Evolutionary conservation across 306 rosid genomes (phyloP).

Genomic region (Lathyrus sativus): DNA sequence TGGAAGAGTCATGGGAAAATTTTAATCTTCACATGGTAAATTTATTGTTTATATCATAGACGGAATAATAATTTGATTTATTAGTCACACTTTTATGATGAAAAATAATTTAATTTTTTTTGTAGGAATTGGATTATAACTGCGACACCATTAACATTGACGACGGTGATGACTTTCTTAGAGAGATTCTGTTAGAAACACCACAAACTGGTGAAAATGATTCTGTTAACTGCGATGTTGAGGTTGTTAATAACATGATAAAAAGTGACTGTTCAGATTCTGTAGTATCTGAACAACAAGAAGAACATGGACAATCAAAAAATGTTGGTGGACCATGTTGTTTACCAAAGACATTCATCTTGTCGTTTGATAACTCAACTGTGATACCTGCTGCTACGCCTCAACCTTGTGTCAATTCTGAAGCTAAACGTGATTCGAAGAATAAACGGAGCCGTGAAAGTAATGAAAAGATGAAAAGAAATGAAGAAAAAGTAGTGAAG

Average conservation of each 20-base stretch:
- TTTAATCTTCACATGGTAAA: conserved; percentile 34
- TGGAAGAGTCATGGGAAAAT: conserved; percentile 40
- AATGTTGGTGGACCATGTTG: neutral
- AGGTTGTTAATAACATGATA: neutral
- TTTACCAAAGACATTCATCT: conserved; percentile 37
- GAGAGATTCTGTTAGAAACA: conserved; percentile 27
- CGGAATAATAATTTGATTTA: neutral
- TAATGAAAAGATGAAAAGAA: neutral
- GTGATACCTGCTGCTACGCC: conserved; percentile 34
- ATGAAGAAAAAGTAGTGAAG: neutral
- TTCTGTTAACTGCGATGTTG: neutral
- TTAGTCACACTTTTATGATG: neutral
- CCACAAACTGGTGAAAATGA: neutral
- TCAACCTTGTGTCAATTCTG: neutral
- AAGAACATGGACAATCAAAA: neutral
- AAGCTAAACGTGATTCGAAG: neutral
- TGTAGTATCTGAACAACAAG: neutral
- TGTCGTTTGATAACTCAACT: conserved; percentile 39
- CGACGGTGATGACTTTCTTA: conserved; percentile 34
- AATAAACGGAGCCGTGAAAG: neutral
- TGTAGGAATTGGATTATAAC: conserved; percentile 45
- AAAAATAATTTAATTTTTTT: neutral
- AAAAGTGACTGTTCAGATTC: conserved; percentile 31
- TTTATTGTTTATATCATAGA: neutral
- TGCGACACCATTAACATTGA: neutral